Evolutionary conservation across 2,329 filamentous ascomycete genomes (phyloP).

Genomic region (Fusarium sp.): DNA sequence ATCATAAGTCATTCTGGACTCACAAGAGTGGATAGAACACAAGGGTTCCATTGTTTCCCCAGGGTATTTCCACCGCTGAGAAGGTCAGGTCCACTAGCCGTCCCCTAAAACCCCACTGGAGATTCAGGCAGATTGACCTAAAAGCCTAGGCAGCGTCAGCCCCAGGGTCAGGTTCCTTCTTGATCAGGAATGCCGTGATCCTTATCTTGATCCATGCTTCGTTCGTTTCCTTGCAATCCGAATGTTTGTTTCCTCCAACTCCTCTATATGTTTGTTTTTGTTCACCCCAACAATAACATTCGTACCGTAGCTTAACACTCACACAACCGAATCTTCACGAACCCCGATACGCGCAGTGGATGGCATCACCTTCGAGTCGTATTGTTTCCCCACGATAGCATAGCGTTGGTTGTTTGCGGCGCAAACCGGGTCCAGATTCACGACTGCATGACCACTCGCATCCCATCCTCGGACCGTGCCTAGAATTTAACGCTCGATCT

Average conservation of each 20-base stretch:
- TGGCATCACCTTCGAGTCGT: conserved; percentile 19
- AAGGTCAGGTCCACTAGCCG: conserved; percentile 6
- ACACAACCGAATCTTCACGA: conserved; percentile 1
- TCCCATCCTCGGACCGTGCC: not conserved
- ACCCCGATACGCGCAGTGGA: conserved; percentile 5
- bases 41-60: conserved; percentile 18
- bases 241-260: conserved; percentile 14
- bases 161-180: conserved; percentile 33
- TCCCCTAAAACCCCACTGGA: conserved; percentile 25
- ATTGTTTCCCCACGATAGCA: conserved; percentile 27
- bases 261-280: not conserved
- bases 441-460: conserved; percentile 16
- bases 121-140: conserved; percentile 27
- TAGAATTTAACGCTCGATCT: not conserved
- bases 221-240: conserved; percentile 27
- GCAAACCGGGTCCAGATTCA: conserved; percentile 30
- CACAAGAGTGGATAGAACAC: not conserved
- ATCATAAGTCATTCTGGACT: not conserved
- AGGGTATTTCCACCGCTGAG: conserved; percentile 25
- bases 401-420: conserved; percentile 26
- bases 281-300: not conserved
- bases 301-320: not conserved
- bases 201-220: conserved; percentile 29
- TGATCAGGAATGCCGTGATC: conserved; percentile 33
- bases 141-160: conserved; percentile 33